Evolutionary conservation across 2,329 filamentous ascomycete species (phyloP).

Genomic region (Xylariales sp.): DNA sequence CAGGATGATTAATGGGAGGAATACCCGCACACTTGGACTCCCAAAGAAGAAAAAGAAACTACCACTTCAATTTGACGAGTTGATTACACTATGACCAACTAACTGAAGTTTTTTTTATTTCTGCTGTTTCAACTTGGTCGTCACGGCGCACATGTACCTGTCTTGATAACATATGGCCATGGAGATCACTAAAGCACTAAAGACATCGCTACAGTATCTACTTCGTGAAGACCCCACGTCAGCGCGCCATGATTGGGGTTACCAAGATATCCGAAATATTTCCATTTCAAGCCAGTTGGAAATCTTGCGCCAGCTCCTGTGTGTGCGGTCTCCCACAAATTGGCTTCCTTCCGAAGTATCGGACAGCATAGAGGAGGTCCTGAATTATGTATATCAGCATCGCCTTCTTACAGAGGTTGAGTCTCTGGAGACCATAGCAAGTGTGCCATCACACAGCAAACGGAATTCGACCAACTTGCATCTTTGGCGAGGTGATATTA

Average conservation of each 20-base stretch:
- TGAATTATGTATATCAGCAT: background rate
- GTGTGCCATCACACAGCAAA: background rate
- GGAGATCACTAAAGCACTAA: background rate
- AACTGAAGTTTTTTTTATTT: too few relatives aligned
- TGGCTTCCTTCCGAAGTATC: background rate
- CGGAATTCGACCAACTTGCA: conserved; percentile 9
- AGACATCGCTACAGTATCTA: background rate
- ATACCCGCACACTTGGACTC: background rate
- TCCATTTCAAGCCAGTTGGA: background rate
- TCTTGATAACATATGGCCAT: too few relatives aligned
- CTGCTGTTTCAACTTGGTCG: too few relatives aligned
- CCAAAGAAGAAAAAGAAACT: too few relatives aligned
- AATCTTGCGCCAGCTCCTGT: conserved; percentile 3
- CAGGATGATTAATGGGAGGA: background rate
- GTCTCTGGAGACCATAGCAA: background rate
- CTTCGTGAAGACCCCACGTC: background rate
- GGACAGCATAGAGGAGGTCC: background rate
- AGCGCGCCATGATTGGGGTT: background rate
- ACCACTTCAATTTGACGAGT: too few relatives aligned
- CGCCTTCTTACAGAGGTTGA: background rate
- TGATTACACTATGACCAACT: too few relatives aligned
- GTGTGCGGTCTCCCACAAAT: background rate
- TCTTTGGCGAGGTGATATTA: conserved; percentile 29
- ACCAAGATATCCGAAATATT: background rate
- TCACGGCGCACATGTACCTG: too few relatives aligned